phyloP scores from a whole-genome alignment of 176 grass and related monocot species.

The Cocos nucifera region DNA sequence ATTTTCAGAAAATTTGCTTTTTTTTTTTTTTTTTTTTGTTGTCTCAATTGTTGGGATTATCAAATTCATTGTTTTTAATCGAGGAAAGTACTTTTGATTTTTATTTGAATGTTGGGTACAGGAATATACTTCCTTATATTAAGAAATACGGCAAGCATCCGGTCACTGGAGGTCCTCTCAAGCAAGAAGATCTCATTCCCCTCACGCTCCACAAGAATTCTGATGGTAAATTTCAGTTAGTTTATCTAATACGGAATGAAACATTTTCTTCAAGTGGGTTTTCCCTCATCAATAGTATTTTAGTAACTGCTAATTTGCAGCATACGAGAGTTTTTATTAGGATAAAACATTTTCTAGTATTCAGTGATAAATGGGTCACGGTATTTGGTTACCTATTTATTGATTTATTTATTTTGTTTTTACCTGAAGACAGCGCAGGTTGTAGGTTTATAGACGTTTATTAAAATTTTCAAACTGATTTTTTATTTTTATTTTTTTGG shows the following conservation, averaged over 20 bases:
- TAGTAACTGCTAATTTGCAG: no score
- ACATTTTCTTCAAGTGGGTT: neutral
- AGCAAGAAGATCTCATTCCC: conserved; percentile 78
- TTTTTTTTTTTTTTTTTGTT: neutral
- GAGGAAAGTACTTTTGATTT: neutral
- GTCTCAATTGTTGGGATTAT: neutral
- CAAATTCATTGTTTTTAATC: neutral
- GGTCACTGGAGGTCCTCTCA: conserved; percentile 53
- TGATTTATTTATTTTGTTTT: no score
- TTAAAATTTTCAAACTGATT: no score
- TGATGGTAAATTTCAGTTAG: conserved; percentile 48
- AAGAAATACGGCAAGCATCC: conserved; percentile 90
- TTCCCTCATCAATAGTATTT: conserved; percentile 4
- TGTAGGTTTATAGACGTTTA: no score
- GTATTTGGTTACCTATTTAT: no score
- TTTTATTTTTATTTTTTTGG: no score
- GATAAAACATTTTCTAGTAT: no score
- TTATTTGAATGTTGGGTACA: conserved; percentile 25
- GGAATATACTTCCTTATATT: conserved; percentile 92
- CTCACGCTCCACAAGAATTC: conserved; percentile 92
- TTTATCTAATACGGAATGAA: neutral
- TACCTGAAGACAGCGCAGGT: no score
- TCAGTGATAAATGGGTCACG: no score
- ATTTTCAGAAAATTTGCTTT: neutral
- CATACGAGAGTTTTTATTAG: no score